Conservation (phyloP, 306 rosid species). For the Cotoneaster glaucophyllus region DNA sequence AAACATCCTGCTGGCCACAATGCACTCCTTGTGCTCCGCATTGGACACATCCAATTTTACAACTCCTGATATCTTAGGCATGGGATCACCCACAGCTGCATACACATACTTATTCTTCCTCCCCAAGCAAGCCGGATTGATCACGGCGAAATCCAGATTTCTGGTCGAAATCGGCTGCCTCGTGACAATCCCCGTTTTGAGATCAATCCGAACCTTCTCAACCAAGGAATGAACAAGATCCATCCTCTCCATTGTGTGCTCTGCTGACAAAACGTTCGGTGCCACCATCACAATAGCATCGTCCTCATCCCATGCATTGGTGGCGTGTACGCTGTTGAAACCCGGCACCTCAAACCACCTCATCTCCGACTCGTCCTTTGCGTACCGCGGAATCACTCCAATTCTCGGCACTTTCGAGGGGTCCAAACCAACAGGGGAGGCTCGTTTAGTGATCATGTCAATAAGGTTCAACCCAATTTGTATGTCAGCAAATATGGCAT, state of each 20-base stretch:
- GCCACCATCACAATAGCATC: constrained; percentile 56
- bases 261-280: constrained; percentile 68
- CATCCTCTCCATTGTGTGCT: constrained; percentile 68
- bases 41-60: constrained; percentile 67
- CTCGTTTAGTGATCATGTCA: constrained; percentile 49
- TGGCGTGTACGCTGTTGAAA: constrained; percentile 62
- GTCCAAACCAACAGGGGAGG: constrained; percentile 63
- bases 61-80: constrained; percentile 81
- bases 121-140: constrained; percentile 39
- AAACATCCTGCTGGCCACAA: constrained; percentile 54
- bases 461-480: constrained; percentile 68
- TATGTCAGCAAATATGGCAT: constrained; percentile 63
- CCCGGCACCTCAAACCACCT: constrained; percentile 90
- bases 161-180: constrained; percentile 61
- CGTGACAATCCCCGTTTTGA: constrained; percentile 45
- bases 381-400: constrained; percentile 65
- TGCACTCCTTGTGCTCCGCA: constrained; percentile 36
- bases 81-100: constrained; percentile 75
- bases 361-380: constrained; percentile 49
- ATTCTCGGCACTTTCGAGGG: constrained; percentile 47
- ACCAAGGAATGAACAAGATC: constrained; percentile 59
- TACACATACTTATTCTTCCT: constrained; percentile 50
- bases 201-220: constrained; percentile 58
- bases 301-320: constrained; percentile 88
- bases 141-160: constrained; percentile 63